phyloP scores from a whole-genome alignment of 2,329 filamentous ascomycete species.

The Colletotrichum agaves region DNA sequence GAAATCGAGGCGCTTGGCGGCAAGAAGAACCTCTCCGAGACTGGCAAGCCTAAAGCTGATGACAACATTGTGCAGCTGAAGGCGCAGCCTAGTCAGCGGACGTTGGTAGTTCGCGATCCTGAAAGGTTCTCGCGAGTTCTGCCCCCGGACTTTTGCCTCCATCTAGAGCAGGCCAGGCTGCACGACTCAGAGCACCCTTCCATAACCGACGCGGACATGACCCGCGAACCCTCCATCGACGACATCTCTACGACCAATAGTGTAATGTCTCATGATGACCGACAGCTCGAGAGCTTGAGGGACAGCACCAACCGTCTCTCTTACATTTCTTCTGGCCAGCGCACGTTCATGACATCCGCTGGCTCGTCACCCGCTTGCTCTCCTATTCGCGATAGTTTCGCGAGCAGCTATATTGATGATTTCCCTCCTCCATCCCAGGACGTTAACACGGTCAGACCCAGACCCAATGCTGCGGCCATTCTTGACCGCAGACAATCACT shows the following conservation, averaged over 20 bases:
- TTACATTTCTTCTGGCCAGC: constrained; percentile 69
- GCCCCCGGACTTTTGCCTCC: constrained; percentile 50
- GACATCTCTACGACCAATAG: constrained; percentile 68
- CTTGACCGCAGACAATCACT: constrained; percentile 62
- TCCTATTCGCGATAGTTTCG: constrained; percentile 64
- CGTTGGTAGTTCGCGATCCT: constrained; percentile 59
- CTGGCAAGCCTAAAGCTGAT: constrained; percentile 61
- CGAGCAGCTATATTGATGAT: constrained; percentile 43
- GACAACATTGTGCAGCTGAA: constrained; percentile 48
- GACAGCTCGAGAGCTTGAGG: constrained; percentile 66
- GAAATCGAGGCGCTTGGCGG: constrained; percentile 79
- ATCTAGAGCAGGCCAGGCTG: constrained; percentile 40
- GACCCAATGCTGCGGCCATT: constrained; percentile 65
- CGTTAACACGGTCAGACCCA: constrained; percentile 46
- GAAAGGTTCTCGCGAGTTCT: constrained; percentile 56
- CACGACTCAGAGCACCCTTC: constrained; percentile 41
- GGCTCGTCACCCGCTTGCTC: constrained; percentile 68
- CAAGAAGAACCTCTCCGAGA: constrained; percentile 70
- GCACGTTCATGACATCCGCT: constrained; percentile 68
- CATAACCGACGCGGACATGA: constrained; percentile 42
- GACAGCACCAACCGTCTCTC: constrained; percentile 68
- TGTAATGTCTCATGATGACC: constrained; percentile 67
- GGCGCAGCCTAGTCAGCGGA: constrained; percentile 57
- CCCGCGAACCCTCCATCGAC: constrained; percentile 58
- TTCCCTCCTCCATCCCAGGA: constrained; percentile 41